Evolutionary conservation across 1,284 basidiomycete species (phyloP).

Genomic region (Schizophyllum commune): DNA sequence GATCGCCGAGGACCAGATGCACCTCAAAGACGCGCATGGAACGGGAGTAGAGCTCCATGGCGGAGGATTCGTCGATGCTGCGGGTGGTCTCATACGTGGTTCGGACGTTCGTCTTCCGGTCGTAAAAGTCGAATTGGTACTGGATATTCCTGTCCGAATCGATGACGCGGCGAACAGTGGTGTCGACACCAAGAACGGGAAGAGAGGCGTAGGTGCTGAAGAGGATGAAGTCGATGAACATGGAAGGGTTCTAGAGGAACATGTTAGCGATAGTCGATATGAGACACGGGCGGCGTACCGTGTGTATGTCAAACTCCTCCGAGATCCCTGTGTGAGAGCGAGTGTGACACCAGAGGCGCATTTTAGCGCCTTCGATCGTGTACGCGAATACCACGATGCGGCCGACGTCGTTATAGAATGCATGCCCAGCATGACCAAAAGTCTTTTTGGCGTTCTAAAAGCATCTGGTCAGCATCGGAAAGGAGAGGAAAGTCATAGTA

Average conservation of each 20-base stretch:
- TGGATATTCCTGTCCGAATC: not conserved
- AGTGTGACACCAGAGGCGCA: not conserved
- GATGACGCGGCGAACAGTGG: not conserved
- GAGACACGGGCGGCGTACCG: not conserved
- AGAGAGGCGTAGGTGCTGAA: not conserved
- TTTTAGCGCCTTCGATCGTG: not conserved
- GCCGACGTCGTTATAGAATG: not conserved
- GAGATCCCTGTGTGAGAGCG: not conserved
- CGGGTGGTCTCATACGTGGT: not conserved
- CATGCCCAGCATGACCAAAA: not conserved
- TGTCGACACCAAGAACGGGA: not conserved
- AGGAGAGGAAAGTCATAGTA: not conserved
- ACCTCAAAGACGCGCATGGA: not conserved
- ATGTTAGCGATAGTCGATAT: not conserved
- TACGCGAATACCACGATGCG: not conserved
- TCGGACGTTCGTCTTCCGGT: not conserved
- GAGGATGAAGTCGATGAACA: not conserved
- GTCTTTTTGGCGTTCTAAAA: not conserved
- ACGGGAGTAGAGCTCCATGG: not conserved
- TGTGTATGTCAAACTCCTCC: not conserved
- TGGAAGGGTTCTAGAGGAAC: not conserved
- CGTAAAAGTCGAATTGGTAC: not conserved
- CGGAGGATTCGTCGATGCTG: not conserved
- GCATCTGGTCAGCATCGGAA: not conserved
- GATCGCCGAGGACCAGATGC: not conserved